These are phyloP conservation scores for Cystofilobasidium ferigula DNA, from an alignment of 768 basidiomycete genomes.

Conservation along the genomic window DNA sequence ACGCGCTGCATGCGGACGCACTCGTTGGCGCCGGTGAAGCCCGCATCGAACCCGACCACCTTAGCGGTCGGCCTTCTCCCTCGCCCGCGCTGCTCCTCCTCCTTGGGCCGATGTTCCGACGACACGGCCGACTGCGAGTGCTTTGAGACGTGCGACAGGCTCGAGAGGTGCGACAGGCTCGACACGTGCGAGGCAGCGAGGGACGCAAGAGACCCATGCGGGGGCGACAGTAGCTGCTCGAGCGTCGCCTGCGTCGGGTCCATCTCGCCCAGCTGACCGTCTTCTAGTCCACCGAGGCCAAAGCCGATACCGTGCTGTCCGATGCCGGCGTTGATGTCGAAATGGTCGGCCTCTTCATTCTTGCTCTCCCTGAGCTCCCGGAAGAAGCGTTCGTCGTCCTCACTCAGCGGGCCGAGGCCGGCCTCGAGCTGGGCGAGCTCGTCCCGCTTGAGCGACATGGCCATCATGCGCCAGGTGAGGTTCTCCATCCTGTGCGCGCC, in stretches of 20 bases:
- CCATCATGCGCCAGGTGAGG: constrained; percentile 97
- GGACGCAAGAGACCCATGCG: neutral
- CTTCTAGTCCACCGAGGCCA: too few species aligned
- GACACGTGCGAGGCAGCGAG: constrained; percentile 2
- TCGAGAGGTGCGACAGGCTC: neutral
- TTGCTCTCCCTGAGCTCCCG: constrained; percentile 1
- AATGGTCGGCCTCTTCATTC: constrained; percentile 1
- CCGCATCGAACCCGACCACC: constrained; percentile 34
- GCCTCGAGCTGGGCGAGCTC: constrained; percentile 28
- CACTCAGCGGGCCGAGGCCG: neutral
- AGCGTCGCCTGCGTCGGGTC: neutral
- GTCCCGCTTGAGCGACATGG: constrained; percentile 63
- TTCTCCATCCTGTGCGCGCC: constrained; percentile 96
- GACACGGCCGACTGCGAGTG: neutral
- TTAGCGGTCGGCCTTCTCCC: constrained; percentile 35
- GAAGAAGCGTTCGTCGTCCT: constrained; percentile 2
- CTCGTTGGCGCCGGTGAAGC: constrained; percentile 43
- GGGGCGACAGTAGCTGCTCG: constrained; percentile 9
- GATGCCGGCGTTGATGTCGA: neutral
- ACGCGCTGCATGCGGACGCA: constrained; percentile 28
- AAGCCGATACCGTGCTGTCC: too few species aligned
- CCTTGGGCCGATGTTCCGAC: neutral
- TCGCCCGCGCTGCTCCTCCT: constrained; percentile 34
- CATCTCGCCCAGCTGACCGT: neutral
- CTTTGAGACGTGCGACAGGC: neutral